Conservation (phyloP, 352 stramenopile species). For the Sclerospora graminicola region DNA sequence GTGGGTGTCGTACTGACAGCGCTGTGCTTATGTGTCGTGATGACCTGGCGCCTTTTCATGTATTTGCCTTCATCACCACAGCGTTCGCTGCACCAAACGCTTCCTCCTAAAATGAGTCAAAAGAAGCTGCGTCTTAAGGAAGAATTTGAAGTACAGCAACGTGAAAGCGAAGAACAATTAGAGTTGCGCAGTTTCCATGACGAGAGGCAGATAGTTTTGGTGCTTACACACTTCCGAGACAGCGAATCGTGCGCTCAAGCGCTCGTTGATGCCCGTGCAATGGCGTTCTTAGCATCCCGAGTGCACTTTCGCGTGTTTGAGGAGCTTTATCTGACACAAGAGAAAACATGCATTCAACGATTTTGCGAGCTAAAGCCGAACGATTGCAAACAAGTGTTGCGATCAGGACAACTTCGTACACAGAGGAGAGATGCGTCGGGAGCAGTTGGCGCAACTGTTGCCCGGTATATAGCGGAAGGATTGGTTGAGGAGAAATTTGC, state of each 20-base stretch:
- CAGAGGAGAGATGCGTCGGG: slow-evolving; percentile 50
- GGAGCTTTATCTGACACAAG: slow-evolving; percentile 45
- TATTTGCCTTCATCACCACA: slow-evolving; percentile 21
- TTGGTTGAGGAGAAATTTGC: slow-evolving; percentile 37
- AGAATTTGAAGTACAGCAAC: slow-evolving; percentile 11
- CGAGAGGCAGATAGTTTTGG: slow-evolving; percentile 62
- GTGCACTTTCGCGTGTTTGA: slow-evolving; percentile 70
- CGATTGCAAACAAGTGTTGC: slow-evolving; percentile 38
- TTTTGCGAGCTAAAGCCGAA: slow-evolving; percentile 42
- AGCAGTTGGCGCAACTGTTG: slow-evolving; percentile 41
- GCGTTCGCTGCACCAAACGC: slow-evolving; percentile 17
- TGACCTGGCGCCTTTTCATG: slow-evolving; percentile 32
- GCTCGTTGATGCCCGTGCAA: slow-evolving; percentile 30
- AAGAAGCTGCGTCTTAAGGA: slow-evolving; percentile 5
- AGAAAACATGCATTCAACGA: slow-evolving; percentile 49
- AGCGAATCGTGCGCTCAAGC: slow-evolving; percentile 40
- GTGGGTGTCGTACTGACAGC: slow-evolving; percentile 14
- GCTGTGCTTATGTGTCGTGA: slow-evolving; percentile 27
- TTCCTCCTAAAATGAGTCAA: slow-evolving; percentile 10
- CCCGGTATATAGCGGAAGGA: slow-evolving; percentile 43
- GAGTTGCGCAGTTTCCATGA: slow-evolving; percentile 36
- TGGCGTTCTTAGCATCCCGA: slow-evolving; percentile 28
- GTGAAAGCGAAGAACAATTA: slow-evolving; percentile 1
- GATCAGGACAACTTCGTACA: slow-evolving; percentile 37
- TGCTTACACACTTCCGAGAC: slow-evolving; percentile 63